phyloP scores from a whole-genome alignment of 1,284 basidiomycete genomes.

The Porogramme epimiltina region DNA sequence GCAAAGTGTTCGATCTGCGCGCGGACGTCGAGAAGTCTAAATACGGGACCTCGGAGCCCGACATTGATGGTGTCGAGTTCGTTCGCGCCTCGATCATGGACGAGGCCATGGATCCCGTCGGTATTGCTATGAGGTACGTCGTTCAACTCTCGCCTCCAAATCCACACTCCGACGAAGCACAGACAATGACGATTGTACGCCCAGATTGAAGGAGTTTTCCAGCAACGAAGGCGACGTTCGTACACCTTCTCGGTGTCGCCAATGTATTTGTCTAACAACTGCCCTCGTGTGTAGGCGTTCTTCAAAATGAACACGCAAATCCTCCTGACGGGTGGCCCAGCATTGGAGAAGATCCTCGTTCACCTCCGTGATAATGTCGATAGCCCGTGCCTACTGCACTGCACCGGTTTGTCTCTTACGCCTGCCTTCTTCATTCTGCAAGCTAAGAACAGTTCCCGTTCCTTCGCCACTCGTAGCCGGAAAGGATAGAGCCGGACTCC shows the following conservation, averaged over 20 bases:
- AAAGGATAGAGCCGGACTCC: conserved; percentile 46
- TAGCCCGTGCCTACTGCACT: conserved; percentile 68
- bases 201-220: conserved; percentile 29
- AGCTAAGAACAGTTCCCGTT: background rate
- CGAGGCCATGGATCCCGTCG: conserved; percentile 35
- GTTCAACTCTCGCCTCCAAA: background rate
- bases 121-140: conserved; percentile 20
- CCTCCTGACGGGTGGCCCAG: conserved; percentile 62
- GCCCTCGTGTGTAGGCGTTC: background rate
- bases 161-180: too few relatives aligned
- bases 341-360: conserved; percentile 64
- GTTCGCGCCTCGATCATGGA: conserved; percentile 30
- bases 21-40: conserved; percentile 37
- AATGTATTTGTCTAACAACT: background rate
- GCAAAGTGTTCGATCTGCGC: conserved; percentile 43
- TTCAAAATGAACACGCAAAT: conserved; percentile 54
- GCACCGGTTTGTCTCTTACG: conserved; percentile 44
- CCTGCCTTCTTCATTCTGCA: background rate
- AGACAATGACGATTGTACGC: conserved; percentile 2
- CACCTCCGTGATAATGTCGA: conserved; percentile 68
- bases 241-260: background rate
- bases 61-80: conserved; percentile 36
- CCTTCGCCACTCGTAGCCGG: conserved; percentile 34
- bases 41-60: conserved; percentile 32
- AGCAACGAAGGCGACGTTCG: conserved; percentile 33